Conservation (phyloP, 495 filamentous ascomycete species). For the Achaetomiella virescens region DNA sequence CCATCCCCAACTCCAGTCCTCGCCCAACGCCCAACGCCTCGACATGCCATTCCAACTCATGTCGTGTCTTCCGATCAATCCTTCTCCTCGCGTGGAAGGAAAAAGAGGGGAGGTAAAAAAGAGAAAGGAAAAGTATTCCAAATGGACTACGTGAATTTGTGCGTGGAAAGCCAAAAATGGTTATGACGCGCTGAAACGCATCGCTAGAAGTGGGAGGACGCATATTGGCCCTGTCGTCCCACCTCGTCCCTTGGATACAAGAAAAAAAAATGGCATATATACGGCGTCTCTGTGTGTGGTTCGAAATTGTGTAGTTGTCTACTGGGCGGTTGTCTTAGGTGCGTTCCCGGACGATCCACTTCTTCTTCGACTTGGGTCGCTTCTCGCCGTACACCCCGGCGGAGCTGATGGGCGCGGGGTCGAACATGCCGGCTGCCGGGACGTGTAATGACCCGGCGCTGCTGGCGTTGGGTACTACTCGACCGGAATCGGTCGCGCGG, state of each 20-base stretch:
- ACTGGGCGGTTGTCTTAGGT: constrained; percentile 19
- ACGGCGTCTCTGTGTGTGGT: not conserved
- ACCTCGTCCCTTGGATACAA: not conserved
- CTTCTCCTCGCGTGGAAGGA: not conserved
- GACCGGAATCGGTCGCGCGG: constrained; percentile 26
- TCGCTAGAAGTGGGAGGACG: not conserved
- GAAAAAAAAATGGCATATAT: constrained; percentile 2
- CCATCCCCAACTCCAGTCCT: not conserved
- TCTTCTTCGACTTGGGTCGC: constrained; percentile 34
- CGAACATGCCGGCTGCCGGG: constrained; percentile 28
- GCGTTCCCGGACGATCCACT: constrained; percentile 33
- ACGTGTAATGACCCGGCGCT: constrained; percentile 24
- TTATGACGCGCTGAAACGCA: not conserved
- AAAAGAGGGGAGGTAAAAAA: not conserved
- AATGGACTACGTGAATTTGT: not conserved
- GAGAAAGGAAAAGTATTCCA: not conserved
- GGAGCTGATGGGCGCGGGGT: constrained; percentile 25
- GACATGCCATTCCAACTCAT: not conserved
- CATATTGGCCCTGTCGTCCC: not conserved
- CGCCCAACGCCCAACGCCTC: constrained; percentile 6
- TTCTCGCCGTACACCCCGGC: constrained; percentile 26
- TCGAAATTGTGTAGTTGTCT: not conserved
- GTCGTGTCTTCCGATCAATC: not conserved
- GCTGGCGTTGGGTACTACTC: constrained; percentile 26
- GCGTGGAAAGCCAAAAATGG: not conserved